Base-by-base conservation (phyloP, 2,329 filamentous ascomycete species). In the Fulvia fulva region DNA sequence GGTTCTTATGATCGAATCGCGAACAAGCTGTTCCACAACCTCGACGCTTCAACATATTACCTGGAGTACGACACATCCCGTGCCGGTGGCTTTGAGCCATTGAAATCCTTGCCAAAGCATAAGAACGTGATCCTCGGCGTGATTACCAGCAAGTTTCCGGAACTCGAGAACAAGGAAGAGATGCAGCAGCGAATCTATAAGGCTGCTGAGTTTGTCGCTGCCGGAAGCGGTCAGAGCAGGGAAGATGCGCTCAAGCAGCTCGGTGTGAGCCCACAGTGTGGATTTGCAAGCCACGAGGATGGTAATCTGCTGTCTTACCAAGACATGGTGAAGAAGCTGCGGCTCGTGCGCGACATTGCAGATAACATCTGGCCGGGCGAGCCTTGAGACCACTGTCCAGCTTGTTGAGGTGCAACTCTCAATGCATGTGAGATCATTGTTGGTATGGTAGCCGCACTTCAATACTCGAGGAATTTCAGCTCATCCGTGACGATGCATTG, bases 271-370 rank as follows among this genome's bases (percentile, higher is more conserved):
- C 87, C 87, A 0, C 87, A 90, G 59, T 73, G 70, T 62, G 70
- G 70, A 0, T 73, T 72, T 72, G 89, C 87, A 37, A 89, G 85
- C 34, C 88, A 91, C 70, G 84, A 87, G 67, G 85, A 82, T 65
- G 89, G 88, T 0, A 91, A 92, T 70, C 81, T 85, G 19, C 78
- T 92, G 55, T 82, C 80, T 22, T 78, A 84, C 62, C 82, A 88
- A 37, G 87, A 89, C 60, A 87, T 91, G 85, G 83, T 84, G 75
- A 83, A 82, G 72, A 91, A 91, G 78, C 75, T 92, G 67, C 78
- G 82, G 64, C 76, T 91, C 52, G 87, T 91, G 16, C 81, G 88
- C 62, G 78, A 83, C 64, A 84, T 91, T 67, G 88, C 89, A 3
- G 83, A 91, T 69, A 83, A 87, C 67, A 81, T 91, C 59, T 91